Percentiles rank a stretch among this genome's conserved stretches.
phyloP scores from a whole-genome alignment of 495 filamentous ascomycete genomes.

The Penicillium salamii region DNA sequence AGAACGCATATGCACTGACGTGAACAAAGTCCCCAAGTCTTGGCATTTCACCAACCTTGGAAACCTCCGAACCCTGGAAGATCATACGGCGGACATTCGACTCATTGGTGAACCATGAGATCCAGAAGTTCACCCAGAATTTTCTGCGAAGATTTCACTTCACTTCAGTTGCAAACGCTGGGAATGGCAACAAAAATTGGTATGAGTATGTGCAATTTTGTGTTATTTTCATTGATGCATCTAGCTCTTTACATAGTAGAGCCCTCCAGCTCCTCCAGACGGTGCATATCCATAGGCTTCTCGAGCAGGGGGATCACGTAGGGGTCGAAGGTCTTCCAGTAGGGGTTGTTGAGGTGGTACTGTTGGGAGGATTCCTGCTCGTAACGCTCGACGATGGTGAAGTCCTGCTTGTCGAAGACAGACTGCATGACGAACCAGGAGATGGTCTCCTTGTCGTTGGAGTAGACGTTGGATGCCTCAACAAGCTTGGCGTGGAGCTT shows the following conservation, averaged over 20 bases:
- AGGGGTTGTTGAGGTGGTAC: constrained; percentile 64
- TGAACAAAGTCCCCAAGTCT: no score
- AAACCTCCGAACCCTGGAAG: no score
- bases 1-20: no score
- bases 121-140: no score
- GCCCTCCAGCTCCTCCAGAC: constrained; percentile 53
- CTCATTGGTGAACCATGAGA: no score
- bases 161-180: no score
- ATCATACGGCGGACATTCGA: no score
- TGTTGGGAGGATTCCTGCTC: constrained; percentile 54
- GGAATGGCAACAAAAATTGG: no score
- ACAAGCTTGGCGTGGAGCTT: constrained; percentile 65
- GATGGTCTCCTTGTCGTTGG: constrained; percentile 63
- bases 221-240: background rate
- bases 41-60: no score
- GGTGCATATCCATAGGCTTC: constrained; percentile 60
- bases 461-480: constrained; percentile 63
- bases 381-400: constrained; percentile 70
- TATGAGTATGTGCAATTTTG: background rate
- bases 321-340: constrained; percentile 69
- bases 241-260: constrained; percentile 5
- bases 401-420: constrained; percentile 58
- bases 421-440: constrained; percentile 70
- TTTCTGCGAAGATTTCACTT: no score
- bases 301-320: constrained; percentile 63